Conservation (phyloP, 257 asterid genomes). For the Solanum gandarillasii region DNA sequence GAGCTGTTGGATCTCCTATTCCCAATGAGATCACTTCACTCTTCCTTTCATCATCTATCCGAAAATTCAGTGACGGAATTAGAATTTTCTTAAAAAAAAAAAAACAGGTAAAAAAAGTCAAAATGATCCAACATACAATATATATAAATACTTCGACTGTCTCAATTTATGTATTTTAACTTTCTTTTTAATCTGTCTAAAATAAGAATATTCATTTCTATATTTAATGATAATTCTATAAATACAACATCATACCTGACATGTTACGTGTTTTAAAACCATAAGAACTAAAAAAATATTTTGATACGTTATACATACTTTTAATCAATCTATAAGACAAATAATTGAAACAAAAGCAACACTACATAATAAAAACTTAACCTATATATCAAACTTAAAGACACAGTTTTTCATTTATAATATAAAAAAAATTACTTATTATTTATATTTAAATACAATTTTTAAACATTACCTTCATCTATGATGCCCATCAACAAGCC, state of each 20-base stretch:
- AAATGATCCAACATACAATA: too few species aligned
- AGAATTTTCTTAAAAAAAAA: not conserved
- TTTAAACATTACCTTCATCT: not conserved
- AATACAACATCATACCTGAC: not conserved
- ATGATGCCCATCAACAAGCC: conserved; percentile 37
- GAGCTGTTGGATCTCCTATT: conserved; percentile 82
- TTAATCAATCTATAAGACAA: not conserved
- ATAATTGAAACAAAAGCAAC: not conserved
- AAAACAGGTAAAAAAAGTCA: too few species aligned
- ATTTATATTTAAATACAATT: not conserved
- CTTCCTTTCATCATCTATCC: conserved; percentile 6
- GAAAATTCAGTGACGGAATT: not conserved
- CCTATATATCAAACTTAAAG: not conserved
- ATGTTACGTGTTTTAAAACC: not conserved
- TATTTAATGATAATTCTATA: not conserved
- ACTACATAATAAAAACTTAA: not conserved
- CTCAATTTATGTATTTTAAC: not conserved
- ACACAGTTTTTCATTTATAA: not conserved
- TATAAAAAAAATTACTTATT: not conserved
- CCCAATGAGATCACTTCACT: conserved; percentile 53
- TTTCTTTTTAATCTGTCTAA: too few species aligned
- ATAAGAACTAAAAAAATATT: not conserved
- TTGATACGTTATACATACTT: not conserved
- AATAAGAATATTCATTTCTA: not conserved
- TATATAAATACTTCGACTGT: too few species aligned